Evolutionary conservation across 1,284 basidiomycete genomes (phyloP), one percentile per base, ranked within the genome.

Genomic region (Tilletia horrida): DNA sequence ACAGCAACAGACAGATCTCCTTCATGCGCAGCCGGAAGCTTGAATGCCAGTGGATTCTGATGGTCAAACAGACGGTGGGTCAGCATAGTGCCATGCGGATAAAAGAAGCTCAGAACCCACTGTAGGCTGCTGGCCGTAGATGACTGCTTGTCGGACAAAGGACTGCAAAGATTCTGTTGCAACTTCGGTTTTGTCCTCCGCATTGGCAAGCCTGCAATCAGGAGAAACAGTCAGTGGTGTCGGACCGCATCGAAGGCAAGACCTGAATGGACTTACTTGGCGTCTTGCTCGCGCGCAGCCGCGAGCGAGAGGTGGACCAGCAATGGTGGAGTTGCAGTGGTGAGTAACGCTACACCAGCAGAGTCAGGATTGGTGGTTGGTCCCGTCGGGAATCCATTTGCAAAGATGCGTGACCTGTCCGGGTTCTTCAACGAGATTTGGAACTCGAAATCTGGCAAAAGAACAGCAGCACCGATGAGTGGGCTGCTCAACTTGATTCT

Each of bases 21-120:
- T 68, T 88, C 89, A 66, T 90, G 84, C 65, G 88, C 88, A 3
- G 89, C 88, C 4, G 90, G 89, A 73, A 93, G 88, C 72, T 89
- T 89, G 77, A 94, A 93, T 62, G 88, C 86, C 31, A 95, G 83
- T 14, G 93, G 92, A 77, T 95, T 94, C 86, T 91, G 27, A 35
- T 31, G 73, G 23, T 69, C 69, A 25, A 2, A 69, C 70, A 59
- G 64, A 31, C 29, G 42, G n/a, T 27, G 45, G 18, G 23, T 44
- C 27, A 52, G 18, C 45, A 6, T 63, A 45, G 40, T 31, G 25
- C 62, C 0, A 4, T 44, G 2, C 16, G 1, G 18, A 18, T 27
- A 44, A n/a, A 8, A 11, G 25, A 16, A 18, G 31, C 25, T 18
- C 21, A 65, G 71, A 83, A 66, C 78, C 88, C 31, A 59, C 88